Conservation (phyloP, 2,329 filamentous ascomycete species). For the Didymella exigua region DNA sequence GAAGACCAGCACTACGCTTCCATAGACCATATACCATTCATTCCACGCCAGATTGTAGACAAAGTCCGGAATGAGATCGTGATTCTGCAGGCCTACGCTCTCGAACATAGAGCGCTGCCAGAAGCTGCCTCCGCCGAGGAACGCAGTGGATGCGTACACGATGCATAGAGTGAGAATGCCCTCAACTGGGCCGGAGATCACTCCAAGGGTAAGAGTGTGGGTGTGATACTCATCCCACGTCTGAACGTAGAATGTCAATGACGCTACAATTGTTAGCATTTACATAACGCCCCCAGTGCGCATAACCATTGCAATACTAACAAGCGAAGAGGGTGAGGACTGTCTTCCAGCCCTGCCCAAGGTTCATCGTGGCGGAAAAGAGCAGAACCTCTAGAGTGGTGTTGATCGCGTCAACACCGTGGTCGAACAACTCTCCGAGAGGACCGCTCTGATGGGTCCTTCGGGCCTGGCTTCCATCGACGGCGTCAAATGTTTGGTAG, state of each 20-base stretch:
- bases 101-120: slow-evolving; percentile 85
- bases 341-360: slow-evolving; percentile 91
- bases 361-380: slow-evolving; percentile 89
- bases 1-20: slow-evolving; percentile 77
- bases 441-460: slow-evolving; percentile 92
- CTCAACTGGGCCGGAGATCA: slow-evolving; percentile 94
- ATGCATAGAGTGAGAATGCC: slow-evolving; percentile 83
- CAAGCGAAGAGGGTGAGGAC: slow-evolving; percentile 82
- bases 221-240: slow-evolving; percentile 99
- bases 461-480: slow-evolving; percentile 90
- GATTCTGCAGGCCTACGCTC: slow-evolving; percentile 70
- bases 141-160: slow-evolving; percentile 83
- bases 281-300: neutral
- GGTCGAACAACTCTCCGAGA: slow-evolving; percentile 94
- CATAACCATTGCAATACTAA: slow-evolving; percentile 45
- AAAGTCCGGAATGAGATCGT: slow-evolving; percentile 67
- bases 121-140: slow-evolving; percentile 85
- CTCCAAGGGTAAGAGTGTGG: slow-evolving; percentile 87
- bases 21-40: slow-evolving; percentile 91
- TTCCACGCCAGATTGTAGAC: slow-evolving; percentile 85
- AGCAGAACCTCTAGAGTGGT: slow-evolving; percentile 92
- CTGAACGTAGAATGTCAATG: slow-evolving; percentile 97
- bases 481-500: slow-evolving; percentile 98
- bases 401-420: slow-evolving; percentile 94
- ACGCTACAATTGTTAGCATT: slow-evolving; percentile 57